A percentile compares a stretch with the other conserved stretches of the same genome.
phyloP scores from a whole-genome alignment of 2,329 filamentous ascomycete species.

The Coniochaeta sp. region DNA sequence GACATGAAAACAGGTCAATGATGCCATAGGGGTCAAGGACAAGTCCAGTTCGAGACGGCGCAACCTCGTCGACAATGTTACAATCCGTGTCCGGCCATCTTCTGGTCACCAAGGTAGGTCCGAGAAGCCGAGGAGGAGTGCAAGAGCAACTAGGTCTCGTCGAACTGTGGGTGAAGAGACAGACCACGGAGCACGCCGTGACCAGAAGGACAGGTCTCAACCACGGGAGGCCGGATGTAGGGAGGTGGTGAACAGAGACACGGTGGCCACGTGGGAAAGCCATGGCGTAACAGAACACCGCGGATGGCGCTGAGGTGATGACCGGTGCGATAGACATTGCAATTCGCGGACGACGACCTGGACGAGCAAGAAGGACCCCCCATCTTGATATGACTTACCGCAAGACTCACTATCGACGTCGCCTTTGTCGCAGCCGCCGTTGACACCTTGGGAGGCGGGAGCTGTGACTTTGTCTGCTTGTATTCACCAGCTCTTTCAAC shows the following conservation, averaged over 20 bases:
- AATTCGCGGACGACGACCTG: not conserved
- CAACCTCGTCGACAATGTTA: not conserved
- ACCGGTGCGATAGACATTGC: not conserved
- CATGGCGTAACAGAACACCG: not conserved
- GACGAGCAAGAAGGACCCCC: not conserved
- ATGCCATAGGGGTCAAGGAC: not conserved
- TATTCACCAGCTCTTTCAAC: constrained; percentile 45
- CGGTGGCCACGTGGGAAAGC: not conserved
- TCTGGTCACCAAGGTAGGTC: not conserved
- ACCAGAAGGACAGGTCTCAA: not conserved
- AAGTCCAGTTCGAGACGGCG: not conserved
- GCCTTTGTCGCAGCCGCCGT: constrained; percentile 1
- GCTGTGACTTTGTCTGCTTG: not conserved
- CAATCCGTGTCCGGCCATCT: not conserved
- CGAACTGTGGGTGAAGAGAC: not conserved
- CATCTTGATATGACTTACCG: not conserved
- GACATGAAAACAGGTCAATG: too few species aligned
- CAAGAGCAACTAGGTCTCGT: not conserved
- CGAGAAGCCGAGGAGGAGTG: not conserved
- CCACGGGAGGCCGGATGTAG: not conserved
- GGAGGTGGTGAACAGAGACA: not conserved
- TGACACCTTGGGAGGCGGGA: not conserved
- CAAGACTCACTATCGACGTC: not conserved
- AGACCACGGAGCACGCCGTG: not conserved
- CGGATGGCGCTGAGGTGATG: not conserved